phyloP scores from a whole-genome alignment of 2,329 filamentous ascomycete species.

The Sporothrix mexicana region DNA sequence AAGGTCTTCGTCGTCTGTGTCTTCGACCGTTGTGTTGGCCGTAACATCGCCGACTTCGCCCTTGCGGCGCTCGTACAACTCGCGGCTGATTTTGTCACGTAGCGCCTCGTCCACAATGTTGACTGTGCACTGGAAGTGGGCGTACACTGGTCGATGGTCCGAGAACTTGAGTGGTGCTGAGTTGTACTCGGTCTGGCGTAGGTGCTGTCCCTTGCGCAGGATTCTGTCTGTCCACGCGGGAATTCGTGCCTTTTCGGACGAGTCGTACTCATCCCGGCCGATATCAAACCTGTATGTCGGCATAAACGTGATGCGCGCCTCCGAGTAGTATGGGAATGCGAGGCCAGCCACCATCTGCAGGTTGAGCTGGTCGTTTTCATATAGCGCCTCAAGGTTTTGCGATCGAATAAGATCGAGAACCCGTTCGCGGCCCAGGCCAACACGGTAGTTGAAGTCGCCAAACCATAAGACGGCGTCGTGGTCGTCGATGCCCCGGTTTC shows the following conservation, averaged over 20 bases:
- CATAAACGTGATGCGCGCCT: conserved; percentile 83
- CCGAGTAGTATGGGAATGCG: conserved; percentile 89
- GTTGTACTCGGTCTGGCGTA: conserved; percentile 83
- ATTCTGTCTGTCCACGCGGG: conserved; percentile 98
- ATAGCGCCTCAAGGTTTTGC: conserved; percentile 76
- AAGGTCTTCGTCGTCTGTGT: conserved; percentile 78
- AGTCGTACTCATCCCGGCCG: conserved; percentile 87
- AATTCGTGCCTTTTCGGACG: conserved; percentile 93
- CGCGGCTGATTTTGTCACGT: conserved; percentile 73
- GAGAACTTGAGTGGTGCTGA: conserved; percentile 85
- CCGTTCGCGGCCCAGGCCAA: conserved; percentile 79
- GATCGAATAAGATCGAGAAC: conserved; percentile 76
- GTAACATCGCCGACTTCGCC: conserved; percentile 69
- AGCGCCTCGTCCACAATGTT: conserved; percentile 76
- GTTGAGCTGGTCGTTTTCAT: conserved; percentile 95
- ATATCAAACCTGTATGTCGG: conserved; percentile 97
- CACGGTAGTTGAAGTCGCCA: conserved; percentile 98
- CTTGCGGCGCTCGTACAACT: conserved; percentile 74
- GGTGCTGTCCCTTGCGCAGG: conserved; percentile 80
- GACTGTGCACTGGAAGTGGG: conserved; percentile 82
- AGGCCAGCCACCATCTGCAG: conserved; percentile 94
- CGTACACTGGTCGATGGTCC: conserved; percentile 95
- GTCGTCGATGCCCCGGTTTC: conserved; percentile 88
- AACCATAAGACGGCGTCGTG: conserved; percentile 91
- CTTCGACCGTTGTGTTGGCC: conserved; percentile 60